phyloP scores from a whole-genome alignment of 2,329 filamentous ascomycete species.

The Ceratocystis diversiconidia region DNA sequence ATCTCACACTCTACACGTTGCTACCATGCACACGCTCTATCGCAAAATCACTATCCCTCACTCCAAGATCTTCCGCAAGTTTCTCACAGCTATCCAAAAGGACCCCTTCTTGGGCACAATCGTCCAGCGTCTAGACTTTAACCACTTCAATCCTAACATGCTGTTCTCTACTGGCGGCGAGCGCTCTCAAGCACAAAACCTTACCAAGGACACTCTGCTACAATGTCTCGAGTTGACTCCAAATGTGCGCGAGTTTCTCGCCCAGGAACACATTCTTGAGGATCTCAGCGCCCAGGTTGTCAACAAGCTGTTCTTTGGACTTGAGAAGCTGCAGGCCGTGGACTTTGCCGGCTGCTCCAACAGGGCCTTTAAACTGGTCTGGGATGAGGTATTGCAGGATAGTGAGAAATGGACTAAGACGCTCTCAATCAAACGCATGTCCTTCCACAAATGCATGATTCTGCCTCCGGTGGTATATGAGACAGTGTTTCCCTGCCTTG shows the following conservation, averaged over 20 bases:
- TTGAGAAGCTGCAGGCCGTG: constrained; percentile 50
- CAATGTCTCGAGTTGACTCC: constrained; percentile 59
- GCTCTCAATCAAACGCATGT: constrained; percentile 47
- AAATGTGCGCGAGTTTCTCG: constrained; percentile 61
- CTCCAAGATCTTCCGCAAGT: constrained; percentile 71
- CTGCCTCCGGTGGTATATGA: constrained; percentile 55
- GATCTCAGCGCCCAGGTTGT: constrained; percentile 57
- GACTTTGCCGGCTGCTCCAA: constrained; percentile 70
- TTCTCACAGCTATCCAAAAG: constrained; percentile 51
- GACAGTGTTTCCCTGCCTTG: constrained; percentile 54
- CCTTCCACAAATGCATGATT: constrained; percentile 64
- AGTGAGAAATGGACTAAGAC: constrained; percentile 26
- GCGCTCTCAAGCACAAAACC: constrained; percentile 58
- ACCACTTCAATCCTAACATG: constrained; percentile 69
- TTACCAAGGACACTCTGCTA: constrained; percentile 59
- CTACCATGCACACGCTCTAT: constrained; percentile 62
- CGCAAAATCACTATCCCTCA: constrained; percentile 69
- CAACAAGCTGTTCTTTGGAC: constrained; percentile 52
- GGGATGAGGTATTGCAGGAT: constrained; percentile 40
- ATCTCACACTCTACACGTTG: constrained; percentile 59
- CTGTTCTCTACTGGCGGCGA: constrained; percentile 62
- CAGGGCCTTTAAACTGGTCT: constrained; percentile 49
- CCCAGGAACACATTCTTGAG: constrained; percentile 67
- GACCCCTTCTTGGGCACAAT: constrained; percentile 59
- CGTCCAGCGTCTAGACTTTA: constrained; percentile 68